Evolutionary conservation across 2,329 filamentous ascomycete genomes (phyloP).

Genomic region (Penicillium oxalicum): DNA sequence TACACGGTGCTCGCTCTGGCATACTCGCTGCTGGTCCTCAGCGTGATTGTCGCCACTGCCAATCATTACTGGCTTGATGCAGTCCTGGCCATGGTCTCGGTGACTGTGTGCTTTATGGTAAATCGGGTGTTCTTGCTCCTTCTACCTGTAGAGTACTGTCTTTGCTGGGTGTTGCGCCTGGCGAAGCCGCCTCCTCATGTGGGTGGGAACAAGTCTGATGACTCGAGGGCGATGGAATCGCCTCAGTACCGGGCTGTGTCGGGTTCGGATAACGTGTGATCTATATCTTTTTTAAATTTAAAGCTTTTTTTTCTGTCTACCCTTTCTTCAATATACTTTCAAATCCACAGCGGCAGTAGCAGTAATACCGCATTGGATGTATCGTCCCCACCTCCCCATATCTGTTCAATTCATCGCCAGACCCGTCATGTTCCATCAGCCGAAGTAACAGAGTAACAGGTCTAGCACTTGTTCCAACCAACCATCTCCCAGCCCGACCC

Average conservation of each 20-base stretch:
- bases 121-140: slow-evolving; percentile 49
- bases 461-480: no score
- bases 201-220: background rate
- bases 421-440: no score
- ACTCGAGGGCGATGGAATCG: background rate
- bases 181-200: slow-evolving; percentile 42
- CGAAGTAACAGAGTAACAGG: no score
- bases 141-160: slow-evolving; percentile 47
- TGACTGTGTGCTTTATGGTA: slow-evolving; percentile 42
- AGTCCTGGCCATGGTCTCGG: slow-evolving; percentile 45
- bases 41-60: slow-evolving; percentile 52
- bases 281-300: background rate
- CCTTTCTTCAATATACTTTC: background rate
- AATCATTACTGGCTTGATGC: slow-evolving; percentile 56
- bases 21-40: slow-evolving; percentile 47
- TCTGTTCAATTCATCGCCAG: no score
- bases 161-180: slow-evolving; percentile 45
- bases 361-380: no score
- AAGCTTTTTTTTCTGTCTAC: background rate
- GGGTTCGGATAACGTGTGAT: slow-evolving; percentile 1
- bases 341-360: no score
- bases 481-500: no score
- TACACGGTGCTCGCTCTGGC: slow-evolving; percentile 44
- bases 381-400: no score
- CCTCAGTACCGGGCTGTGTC: background rate